phyloP scores from a whole-genome alignment of 2,329 filamentous ascomycete genomes.

The Aspergillus calidoustus region DNA sequence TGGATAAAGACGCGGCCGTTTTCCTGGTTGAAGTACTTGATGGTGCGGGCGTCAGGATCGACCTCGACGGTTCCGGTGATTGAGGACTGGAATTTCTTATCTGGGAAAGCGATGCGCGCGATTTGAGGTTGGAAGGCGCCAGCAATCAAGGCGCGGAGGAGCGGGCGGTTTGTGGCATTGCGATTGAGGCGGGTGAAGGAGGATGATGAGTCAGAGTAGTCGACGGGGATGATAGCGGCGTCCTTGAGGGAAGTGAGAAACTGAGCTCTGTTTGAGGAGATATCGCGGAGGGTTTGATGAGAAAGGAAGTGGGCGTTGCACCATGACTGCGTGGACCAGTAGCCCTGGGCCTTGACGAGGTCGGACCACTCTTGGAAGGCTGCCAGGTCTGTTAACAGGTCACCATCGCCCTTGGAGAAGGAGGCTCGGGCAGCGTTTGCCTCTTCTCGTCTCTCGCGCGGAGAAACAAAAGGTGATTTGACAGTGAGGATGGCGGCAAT shows the following conservation, averaged over 20 bases:
- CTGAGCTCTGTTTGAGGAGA: conserved; percentile 82
- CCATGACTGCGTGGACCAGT: conserved; percentile 63
- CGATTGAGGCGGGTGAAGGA: conserved; percentile 48
- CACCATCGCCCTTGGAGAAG: conserved; percentile 80
- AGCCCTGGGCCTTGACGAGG: conserved; percentile 57
- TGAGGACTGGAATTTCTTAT: conserved; percentile 91
- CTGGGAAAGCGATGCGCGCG: conserved; percentile 87
- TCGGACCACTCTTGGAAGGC: conserved; percentile 83
- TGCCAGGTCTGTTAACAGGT: conserved; percentile 82
- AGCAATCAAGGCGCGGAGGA: conserved; percentile 72
- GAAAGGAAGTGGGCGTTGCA: conserved; percentile 87
- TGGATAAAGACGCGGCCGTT: conserved; percentile 91
- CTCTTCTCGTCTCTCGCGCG: conserved; percentile 79
- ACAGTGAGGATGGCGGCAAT: conserved; percentile 93
- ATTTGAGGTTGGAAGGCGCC: conserved; percentile 83
- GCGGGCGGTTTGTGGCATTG: conserved; percentile 45
- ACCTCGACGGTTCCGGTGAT: conserved; percentile 88
- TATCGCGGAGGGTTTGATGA: conserved; percentile 82
- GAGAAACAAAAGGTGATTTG: conserved; percentile 82
- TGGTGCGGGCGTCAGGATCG: conserved; percentile 87
- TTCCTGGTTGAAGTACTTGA: conserved; percentile 89
- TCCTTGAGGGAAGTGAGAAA: conserved; percentile 86
- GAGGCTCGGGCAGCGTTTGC: conserved; percentile 74
- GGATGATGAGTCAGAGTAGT: conserved; percentile 40
- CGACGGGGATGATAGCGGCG: conserved; percentile 73